Conservation (phyloP, 1,139 yeast genomes). For the Hyphopichia burtonii region DNA sequence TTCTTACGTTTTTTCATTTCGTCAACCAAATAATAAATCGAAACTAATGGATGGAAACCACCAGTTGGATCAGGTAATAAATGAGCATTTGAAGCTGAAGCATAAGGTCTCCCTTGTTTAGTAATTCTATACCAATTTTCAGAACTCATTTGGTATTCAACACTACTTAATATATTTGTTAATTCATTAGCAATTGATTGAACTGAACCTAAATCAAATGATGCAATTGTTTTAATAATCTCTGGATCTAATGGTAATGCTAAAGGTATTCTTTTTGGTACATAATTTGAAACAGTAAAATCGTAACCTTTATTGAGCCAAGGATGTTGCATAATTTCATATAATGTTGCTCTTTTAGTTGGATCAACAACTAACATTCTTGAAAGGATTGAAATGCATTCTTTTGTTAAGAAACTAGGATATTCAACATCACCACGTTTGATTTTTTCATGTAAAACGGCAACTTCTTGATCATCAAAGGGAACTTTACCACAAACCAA, state of each 20-base stretch:
- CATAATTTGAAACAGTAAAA: conserved; percentile 62
- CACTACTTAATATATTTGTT: conserved; percentile 58
- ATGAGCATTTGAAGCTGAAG: conserved; percentile 38
- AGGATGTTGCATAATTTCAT: conserved; percentile 83
- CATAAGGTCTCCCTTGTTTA: conserved; percentile 43
- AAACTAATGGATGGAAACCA: conserved; percentile 85
- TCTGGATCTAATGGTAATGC: conserved; percentile 68
- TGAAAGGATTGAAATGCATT: conserved; percentile 78
- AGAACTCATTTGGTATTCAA: conserved; percentile 64
- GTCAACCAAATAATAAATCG: conserved; percentile 80
- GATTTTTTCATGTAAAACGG: conserved; percentile 90
- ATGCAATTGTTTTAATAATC: conserved; percentile 73
- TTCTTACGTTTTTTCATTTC: conserved; percentile 76
- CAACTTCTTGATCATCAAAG: conserved; percentile 92
- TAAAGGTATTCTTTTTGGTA: conserved; percentile 78
- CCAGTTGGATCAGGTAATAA: conserved; percentile 74
- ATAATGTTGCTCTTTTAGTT: conserved; percentile 69
- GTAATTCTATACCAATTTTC: conserved; percentile 61
- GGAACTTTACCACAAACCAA: conserved; percentile 98
- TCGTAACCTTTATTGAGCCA: conserved; percentile 95
- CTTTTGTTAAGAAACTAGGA: conserved; percentile 77
- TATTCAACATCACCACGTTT: conserved; percentile 91
- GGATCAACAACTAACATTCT: conserved; percentile 95
- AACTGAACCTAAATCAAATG: conserved; percentile 76
- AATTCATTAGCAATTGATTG: conserved; percentile 58